Conservation (phyloP, 2,329 filamentous ascomycete species). For the Cordyceps fumosorosea region DNA sequence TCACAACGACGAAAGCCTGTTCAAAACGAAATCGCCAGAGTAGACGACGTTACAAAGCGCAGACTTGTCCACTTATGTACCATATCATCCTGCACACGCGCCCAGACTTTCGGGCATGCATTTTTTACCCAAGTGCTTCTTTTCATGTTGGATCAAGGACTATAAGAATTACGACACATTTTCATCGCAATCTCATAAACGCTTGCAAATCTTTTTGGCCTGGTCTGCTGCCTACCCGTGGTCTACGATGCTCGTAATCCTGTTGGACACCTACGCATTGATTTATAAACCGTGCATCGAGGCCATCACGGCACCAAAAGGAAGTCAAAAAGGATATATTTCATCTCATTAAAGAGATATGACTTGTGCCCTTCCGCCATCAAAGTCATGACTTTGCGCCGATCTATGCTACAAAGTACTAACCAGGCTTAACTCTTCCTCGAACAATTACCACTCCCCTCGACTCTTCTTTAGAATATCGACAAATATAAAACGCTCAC, state of each 20-base stretch:
- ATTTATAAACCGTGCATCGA: background rate
- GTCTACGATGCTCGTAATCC: background rate
- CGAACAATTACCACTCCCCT: too few relatives aligned
- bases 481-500: too few relatives aligned
- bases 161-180: background rate
- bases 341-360: background rate
- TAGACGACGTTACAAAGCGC: background rate
- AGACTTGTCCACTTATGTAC: background rate
- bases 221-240: background rate
- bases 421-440: background rate
- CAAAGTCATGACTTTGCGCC: background rate
- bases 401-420: background rate
- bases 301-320: background rate
- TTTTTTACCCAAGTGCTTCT: background rate
- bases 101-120: background rate
- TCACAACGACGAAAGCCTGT: background rate
- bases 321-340: background rate
- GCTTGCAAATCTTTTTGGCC: background rate
- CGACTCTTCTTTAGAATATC: background rate
- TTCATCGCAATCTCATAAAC: background rate
- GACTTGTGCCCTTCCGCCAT: background rate
- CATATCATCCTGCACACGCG: background rate
- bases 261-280: background rate
- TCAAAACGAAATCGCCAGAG: background rate
- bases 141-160: conserved; percentile 4